phyloP scores from a whole-genome alignment of 106 monocot genomes.

The Dendrobium chrysotoxum region DNA sequence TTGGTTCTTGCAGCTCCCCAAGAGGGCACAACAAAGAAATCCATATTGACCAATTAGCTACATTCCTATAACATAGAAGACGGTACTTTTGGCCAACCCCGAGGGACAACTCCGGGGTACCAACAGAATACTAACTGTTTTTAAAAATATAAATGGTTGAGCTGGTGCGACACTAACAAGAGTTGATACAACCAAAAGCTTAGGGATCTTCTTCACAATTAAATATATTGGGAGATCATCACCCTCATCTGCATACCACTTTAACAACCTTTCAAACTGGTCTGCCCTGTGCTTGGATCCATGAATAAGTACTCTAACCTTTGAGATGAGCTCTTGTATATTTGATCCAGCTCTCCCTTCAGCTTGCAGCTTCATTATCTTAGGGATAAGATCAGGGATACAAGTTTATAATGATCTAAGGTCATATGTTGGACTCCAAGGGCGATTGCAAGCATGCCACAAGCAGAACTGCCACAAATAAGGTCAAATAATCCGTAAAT shows the following conservation, averaged over 20 bases:
- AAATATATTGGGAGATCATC: constrained; percentile 94
- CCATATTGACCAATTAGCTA: no score
- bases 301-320: constrained; percentile 95
- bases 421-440: constrained; percentile 89
- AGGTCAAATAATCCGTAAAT: constrained; percentile 98
- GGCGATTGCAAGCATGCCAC: constrained; percentile 98
- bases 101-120: no score
- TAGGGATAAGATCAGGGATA: constrained; percentile 82
- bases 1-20: no score
- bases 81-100: no score
- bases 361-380: constrained; percentile 94
- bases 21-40: no score
- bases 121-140: no score
- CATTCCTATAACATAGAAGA: no score
- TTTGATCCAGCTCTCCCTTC: constrained; percentile 94
- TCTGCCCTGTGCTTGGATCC: constrained; percentile 99
- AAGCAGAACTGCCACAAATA: constrained; percentile 95
- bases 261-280: constrained; percentile 88
- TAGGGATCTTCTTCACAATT: constrained; percentile 82
- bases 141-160: constrained; percentile 84
- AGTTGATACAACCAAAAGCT: constrained; percentile 93
- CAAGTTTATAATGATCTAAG: constrained; percentile 90
- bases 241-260: constrained; percentile 94
- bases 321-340: constrained; percentile 98
- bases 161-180: constrained; percentile 86